These are phyloP conservation scores for Coelastrella sp. DNA, from an alignment of 139 green algal species.

Conservation along the genomic window DNA sequence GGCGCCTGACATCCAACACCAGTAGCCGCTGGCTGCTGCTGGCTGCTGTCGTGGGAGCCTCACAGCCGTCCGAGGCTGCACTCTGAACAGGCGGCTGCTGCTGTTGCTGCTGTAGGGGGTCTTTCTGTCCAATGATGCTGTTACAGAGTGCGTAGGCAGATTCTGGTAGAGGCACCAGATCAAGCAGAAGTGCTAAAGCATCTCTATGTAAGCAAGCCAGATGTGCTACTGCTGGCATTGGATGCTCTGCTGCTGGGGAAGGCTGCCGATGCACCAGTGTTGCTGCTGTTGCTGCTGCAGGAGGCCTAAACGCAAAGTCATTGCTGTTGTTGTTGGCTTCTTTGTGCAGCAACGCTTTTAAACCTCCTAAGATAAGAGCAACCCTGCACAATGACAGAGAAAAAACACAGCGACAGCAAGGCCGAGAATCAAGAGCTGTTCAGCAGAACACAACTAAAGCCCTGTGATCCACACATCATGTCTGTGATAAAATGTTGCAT, in stretches of 20 bases:
- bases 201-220: background rate
- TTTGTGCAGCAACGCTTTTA: background rate
- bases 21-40: background rate
- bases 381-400: background rate
- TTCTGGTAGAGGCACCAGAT: background rate
- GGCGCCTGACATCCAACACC: constrained; percentile 75
- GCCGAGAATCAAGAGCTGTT: too few species aligned
- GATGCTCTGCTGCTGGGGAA: background rate
- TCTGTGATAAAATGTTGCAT: too few species aligned
- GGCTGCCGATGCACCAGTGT: background rate
- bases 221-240: background rate
- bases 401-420: background rate
- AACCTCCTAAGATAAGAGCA: background rate
- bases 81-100: background rate
- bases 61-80: background rate
- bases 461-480: too few species aligned
- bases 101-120: background rate
- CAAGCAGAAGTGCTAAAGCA: constrained; percentile 19
- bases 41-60: background rate
- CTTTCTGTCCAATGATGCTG: background rate
- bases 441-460: too few species aligned
- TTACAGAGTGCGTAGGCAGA: background rate
- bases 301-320: background rate
- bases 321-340: background rate
- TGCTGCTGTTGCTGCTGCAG: background rate